Percentiles rank a stretch among this genome's conserved stretches.
phyloP scores from a whole-genome alignment of 2,329 filamentous ascomycete species.

The Didymella exigua region DNA sequence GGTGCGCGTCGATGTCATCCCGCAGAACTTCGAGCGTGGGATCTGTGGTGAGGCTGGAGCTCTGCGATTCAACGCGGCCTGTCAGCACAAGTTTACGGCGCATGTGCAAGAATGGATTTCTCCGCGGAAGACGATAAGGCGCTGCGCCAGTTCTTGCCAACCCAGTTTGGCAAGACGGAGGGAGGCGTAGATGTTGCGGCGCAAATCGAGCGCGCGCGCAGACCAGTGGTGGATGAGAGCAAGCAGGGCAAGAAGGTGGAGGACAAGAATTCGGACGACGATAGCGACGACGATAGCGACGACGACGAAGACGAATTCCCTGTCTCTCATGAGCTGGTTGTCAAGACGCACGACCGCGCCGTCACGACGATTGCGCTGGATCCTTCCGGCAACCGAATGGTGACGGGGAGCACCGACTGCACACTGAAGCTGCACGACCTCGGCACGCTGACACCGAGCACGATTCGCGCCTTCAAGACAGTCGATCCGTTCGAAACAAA shows the following conservation, averaged over 20 bases:
- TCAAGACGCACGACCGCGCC: slow-evolving; percentile 90
- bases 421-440: slow-evolving; percentile 94
- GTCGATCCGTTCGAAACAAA: slow-evolving; percentile 86
- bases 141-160: slow-evolving; percentile 77
- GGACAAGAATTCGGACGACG: slow-evolving; percentile 48
- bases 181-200: slow-evolving; percentile 74
- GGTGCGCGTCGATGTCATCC: slow-evolving; percentile 17
- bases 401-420: slow-evolving; percentile 91
- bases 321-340: slow-evolving; percentile 86
- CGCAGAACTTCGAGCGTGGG: slow-evolving; percentile 1
- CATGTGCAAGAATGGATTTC: slow-evolving; percentile 30
- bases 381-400: slow-evolving; percentile 79
- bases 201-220: slow-evolving; percentile 80
- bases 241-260: slow-evolving; percentile 39
- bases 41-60: slow-evolving; percentile 1
- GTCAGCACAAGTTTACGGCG: slow-evolving; percentile 1
- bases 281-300: slow-evolving; percentile 61
- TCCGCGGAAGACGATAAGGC: slow-evolving; percentile 63
- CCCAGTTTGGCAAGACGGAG: slow-evolving; percentile 82
- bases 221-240: slow-evolving; percentile 55
- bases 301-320: slow-evolving; percentile 90
- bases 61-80: neutral
- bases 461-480: slow-evolving; percentile 89
- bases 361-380: slow-evolving; percentile 86
- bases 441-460: slow-evolving; percentile 92